Base-by-base conservation (phyloP, 768 basidiomycete species). In the Phylloporus sp. region DNA sequence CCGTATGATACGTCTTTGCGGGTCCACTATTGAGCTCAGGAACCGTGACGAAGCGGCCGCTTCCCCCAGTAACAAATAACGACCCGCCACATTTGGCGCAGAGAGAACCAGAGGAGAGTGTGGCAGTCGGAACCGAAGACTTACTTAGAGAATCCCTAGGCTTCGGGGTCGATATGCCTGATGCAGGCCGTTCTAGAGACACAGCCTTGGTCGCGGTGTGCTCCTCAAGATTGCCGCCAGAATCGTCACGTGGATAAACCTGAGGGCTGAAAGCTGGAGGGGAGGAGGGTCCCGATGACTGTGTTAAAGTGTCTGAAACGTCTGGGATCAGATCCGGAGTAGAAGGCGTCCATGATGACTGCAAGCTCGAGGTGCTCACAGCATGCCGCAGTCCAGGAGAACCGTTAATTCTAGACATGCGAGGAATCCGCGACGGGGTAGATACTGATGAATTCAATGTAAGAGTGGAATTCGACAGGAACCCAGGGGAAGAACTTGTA, bases 11-110 rank as follows among this genome's bases (percentile, higher is more conserved):
- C 18, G 75, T 73, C 61, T 76, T 75, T n/a, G 80, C 74, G 20
- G 69, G 66, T 15, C 70, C 70, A 46, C 55, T 60, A 3, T 60
- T 64, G 41, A 68, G 63, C 46, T 76, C 78, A 7, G 87, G 85
- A 23, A 89, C 77, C 3, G 84, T 85, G 26, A 90, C 78, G 62
- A 82, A 90, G 47, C 76, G 77, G 33, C 84, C 81, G 6, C 77
- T 78, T 45, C 77, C 76, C 22, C 69, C 71, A 4, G 73, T 65
- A 34, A 73, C 75, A 60, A 86, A 84, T 40, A 90, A 70, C 6
- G 74, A 70, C 10, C 71, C 69, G 11, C 64, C 65, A 54, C 89
- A 91, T 57, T 75, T 79, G 28, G 75, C 73, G 55, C 89, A 91
- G 15, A 63, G 69, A 11, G 75, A 71, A 29, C 75, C 66, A 29